Evolutionary conservation across 345 rosid species (phyloP), one percentile per base, ranked within the genome.

Genomic region (Cardiospermum halicacabum): DNA sequence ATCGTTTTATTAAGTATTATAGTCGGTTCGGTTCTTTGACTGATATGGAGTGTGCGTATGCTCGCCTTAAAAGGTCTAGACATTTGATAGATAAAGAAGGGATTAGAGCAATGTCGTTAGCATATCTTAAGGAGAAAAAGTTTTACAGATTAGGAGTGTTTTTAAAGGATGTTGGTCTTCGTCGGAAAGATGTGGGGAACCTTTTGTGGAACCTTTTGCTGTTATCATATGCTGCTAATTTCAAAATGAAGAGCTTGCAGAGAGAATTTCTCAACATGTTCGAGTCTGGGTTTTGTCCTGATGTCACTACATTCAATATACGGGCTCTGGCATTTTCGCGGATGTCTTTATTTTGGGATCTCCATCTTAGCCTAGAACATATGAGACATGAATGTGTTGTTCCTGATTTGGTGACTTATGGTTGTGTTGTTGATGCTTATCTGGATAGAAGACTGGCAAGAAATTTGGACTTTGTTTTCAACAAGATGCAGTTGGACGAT

Each of bases 161-260:
- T 62, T 28, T 77, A n/a, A 75, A 77, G 58, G 85, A 76, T 15
- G 86, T 84, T 22, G 93, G 98, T 56, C 89, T 92, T 51, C 70
- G 75, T 24, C 72, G 96, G 75, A 83, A 73, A 66, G 60, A 84
- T 69, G 67, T 84, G 6, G 91, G 91, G 26, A 88, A 84, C 72
- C 66, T 89, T 25, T 58, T 86, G 12, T 89, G 98, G 97, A 92
- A 92, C 71, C 78, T 84, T 31, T 66, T 89, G 70, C 74, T 92
- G 50, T 71, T 92, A 50, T 89, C 96, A 3, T 88, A 74, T 68
- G 96, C 97, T 10, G 89, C 86, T 48, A 84, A 81, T 34, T 92
- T 92, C 51, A 92, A 92, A 79, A 88, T 92, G 96, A 92, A 92
- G 72, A 86, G 76, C 73, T 72, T 93, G 83, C 96, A 93, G 69